Base-by-base conservation (phyloP, 148 eudicot genomes). In the Fagopyrum homotropicum region DNA sequence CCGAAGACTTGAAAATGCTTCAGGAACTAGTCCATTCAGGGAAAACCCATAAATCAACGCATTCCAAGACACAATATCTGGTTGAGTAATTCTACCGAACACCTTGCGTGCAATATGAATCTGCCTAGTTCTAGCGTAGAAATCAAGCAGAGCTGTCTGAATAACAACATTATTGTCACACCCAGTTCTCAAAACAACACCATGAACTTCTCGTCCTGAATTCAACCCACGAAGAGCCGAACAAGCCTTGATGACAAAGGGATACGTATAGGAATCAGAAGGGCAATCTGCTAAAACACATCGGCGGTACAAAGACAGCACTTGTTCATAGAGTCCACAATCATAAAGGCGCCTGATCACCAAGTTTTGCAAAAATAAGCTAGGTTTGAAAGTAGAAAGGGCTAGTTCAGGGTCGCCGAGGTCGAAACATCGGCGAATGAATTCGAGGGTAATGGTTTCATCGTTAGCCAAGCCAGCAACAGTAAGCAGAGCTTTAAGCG, bases 11-110 rank as follows among this genome's bases (percentile, higher is more conserved):
- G 70, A 69, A 75, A 89, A 57, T 4, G 78, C 93, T 73, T 87
- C 85, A 35, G 69, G 45, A 82, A 87, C 85, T 26, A 79, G 68
- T 4, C 89, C 90, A 75, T 86, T 88, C 72, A 69, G 75, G 19
- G 84, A 85, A 80, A 80, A 89, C 45, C 93, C 93, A 12, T 87
- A 84, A 76, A 91, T 83, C 84, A 91, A 80, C 2, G 97, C 89
- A 75, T 84, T 91, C 82, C 91, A 87, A 69, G 88, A 78, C 29
- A 91, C 86, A 73, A 87, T 63, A 80, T 87, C 88, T 70, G 89
- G 85, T 78, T 84, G 73, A 80, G 86, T 4, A 72, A 91, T 91
- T 86, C n/a, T 69, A 73, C 80, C 89, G 26, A 87, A 77, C 88
- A 91, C 69, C 29, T 35, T 35, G n/a, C 88, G 82, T 52, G 93